phyloP scores from a whole-genome alignment of 352 stramenopile species.

The Globisporangium ultimum region DNA sequence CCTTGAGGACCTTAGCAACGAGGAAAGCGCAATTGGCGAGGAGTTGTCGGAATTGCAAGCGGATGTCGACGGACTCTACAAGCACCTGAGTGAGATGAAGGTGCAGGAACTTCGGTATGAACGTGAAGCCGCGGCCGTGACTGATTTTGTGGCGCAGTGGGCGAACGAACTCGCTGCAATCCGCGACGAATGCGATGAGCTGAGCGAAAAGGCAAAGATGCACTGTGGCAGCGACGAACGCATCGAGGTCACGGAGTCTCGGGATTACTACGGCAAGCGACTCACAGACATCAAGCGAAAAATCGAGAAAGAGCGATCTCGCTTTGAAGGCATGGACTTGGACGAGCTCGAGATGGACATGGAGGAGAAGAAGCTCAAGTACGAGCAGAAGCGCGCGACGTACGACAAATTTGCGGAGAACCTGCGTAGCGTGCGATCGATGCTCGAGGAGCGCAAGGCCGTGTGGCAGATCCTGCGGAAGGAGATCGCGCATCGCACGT shows the following conservation, averaged over 20 bases:
- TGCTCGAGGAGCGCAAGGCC: constrained; percentile 72
- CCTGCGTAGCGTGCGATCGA: constrained; percentile 52
- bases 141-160: constrained; percentile 50
- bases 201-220: constrained; percentile 49
- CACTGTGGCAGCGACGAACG: constrained; percentile 56
- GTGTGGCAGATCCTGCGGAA: constrained; percentile 78
- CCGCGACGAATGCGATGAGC: constrained; percentile 54
- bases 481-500: constrained; percentile 75
- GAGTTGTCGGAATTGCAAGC: constrained; percentile 57
- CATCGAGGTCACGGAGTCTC: constrained; percentile 54
- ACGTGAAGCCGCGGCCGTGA: constrained; percentile 34
- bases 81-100: constrained; percentile 73
- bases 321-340: constrained; percentile 83
- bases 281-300: constrained; percentile 77
- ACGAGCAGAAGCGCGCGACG: constrained; percentile 55
- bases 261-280: constrained; percentile 79
- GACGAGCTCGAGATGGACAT: constrained; percentile 69
- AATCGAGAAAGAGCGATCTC: constrained; percentile 67
- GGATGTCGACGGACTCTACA: constrained; percentile 65
- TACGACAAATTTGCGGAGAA: constrained; percentile 65
- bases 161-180: constrained; percentile 45
- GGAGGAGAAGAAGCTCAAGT: constrained; percentile 74
- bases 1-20: constrained; percentile 46
- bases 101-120: constrained; percentile 65
- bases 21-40: constrained; percentile 43